Evolutionary conservation across 495 filamentous ascomycete genomes (phyloP).

Genomic region (Daldinia grandis): DNA sequence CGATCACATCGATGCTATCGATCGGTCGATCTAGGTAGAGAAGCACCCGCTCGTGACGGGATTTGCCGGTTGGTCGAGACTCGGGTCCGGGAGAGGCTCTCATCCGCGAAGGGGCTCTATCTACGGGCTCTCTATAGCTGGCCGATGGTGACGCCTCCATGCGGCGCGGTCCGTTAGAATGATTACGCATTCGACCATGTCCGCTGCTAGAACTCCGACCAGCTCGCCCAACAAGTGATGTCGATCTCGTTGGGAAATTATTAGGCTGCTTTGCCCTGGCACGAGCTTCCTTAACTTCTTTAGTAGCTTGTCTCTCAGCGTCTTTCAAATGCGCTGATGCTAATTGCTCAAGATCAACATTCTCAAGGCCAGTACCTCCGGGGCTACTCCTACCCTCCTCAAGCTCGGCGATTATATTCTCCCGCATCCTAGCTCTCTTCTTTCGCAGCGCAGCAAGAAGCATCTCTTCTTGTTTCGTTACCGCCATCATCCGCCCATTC

Average conservation of each 20-base stretch:
- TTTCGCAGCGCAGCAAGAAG: constrained; percentile 81
- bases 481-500: constrained; percentile 78
- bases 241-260: constrained; percentile 17
- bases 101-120: constrained; percentile 24
- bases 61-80: constrained; percentile 14
- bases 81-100: constrained; percentile 19
- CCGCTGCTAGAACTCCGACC: constrained; percentile 4
- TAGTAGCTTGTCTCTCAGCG: constrained; percentile 28
- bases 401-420: constrained; percentile 71
- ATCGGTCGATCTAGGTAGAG: constrained; percentile 44
- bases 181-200: constrained; percentile 14
- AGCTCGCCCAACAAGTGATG: constrained; percentile 24
- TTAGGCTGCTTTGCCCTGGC: constrained; percentile 22
- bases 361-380: neutral
- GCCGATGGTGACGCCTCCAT: constrained; percentile 28
- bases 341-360: constrained; percentile 17
- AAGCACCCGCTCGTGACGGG: constrained; percentile 45
- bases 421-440: constrained; percentile 78
- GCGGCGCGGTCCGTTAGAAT: constrained; percentile 22
- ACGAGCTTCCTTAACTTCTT: constrained; percentile 23
- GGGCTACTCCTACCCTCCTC: constrained; percentile 46
- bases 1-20: constrained; percentile 40
- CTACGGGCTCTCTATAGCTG: constrained; percentile 33
- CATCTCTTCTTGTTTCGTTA: constrained; percentile 85
- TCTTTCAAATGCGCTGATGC: constrained; percentile 21